A percentile compares a stretch with the other conserved stretches of the same genome.
These are phyloP conservation scores for Xylaria sp. DNA, from an alignment of 2,329 filamentous ascomycete species.

Conservation along the genomic window DNA sequence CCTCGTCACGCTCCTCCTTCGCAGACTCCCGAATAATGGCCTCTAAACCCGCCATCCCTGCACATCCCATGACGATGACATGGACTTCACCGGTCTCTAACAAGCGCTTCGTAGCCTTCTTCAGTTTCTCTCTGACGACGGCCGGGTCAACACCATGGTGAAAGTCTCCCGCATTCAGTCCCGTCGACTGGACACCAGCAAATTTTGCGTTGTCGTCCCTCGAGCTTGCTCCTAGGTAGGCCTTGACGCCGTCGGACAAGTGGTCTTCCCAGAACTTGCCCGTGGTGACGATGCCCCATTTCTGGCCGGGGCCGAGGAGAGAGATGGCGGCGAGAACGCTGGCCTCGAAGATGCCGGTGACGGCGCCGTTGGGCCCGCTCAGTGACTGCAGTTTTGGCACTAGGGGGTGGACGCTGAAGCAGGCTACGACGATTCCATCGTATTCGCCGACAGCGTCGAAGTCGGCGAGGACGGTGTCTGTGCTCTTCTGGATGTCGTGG, in stretches of 20 bases:
- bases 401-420: constrained; percentile 84
- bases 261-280: constrained; percentile 83
- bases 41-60: constrained; percentile 88
- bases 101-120: constrained; percentile 70
- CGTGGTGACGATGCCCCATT: constrained; percentile 89
- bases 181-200: constrained; percentile 81
- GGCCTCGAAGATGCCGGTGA: constrained; percentile 86
- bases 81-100: constrained; percentile 59
- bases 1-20: constrained; percentile 65
- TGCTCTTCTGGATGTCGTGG: constrained; percentile 68
- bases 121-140: constrained; percentile 69
- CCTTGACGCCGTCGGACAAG: constrained; percentile 67
- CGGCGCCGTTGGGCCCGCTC: constrained; percentile 39
- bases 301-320: constrained; percentile 48
- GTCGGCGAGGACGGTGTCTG: constrained; percentile 64
- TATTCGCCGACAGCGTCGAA: constrained; percentile 56
- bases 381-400: constrained; percentile 61
- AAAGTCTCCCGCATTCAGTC: constrained; percentile 78
- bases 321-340: constrained; percentile 71
- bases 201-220: constrained; percentile 58
- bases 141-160: constrained; percentile 70
- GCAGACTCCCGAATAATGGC: constrained; percentile 74
- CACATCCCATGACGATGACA: constrained; percentile 84
- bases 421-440: constrained; percentile 84
- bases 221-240: constrained; percentile 62